phyloP scores from a whole-genome alignment of 73 alveolate species.

The Tetrahymena borealis region DNA sequence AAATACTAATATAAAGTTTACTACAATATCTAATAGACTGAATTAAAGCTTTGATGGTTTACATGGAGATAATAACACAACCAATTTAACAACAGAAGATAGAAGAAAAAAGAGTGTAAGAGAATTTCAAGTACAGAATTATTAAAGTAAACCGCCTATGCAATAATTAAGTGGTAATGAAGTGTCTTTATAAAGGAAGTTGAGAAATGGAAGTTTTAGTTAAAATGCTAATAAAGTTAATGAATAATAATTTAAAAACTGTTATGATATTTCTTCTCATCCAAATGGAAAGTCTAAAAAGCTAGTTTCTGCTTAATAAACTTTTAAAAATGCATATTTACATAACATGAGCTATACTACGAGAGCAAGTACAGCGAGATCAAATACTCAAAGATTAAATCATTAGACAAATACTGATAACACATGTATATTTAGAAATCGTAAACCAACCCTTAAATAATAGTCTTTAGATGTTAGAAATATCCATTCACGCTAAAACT shows the following conservation, averaged over 20 bases:
- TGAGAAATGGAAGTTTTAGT: background rate
- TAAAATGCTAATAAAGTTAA: background rate
- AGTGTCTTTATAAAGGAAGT: background rate
- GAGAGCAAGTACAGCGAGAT: background rate
- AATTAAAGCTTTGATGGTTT: background rate
- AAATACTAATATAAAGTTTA: background rate
- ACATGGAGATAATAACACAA: background rate
- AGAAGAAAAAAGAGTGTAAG: background rate
- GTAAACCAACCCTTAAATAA: background rate
- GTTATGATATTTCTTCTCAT: background rate
- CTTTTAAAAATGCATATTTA: background rate
- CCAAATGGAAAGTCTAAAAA: background rate
- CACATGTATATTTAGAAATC: background rate
- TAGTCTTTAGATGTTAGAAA: background rate
- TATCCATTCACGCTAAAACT: background rate
- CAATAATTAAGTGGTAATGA: background rate
- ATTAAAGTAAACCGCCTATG: background rate
- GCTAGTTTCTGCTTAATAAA: background rate
- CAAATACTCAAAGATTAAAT: background rate
- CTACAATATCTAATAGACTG: background rate
- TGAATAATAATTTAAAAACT: background rate
- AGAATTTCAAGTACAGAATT: background rate
- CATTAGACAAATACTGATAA: background rate
- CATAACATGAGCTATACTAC: background rate
- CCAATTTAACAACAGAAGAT: background rate